Evolutionary conservation across 2,329 filamentous ascomycete genomes (phyloP).

Genomic region (Blastomyces emzantsi): DNA sequence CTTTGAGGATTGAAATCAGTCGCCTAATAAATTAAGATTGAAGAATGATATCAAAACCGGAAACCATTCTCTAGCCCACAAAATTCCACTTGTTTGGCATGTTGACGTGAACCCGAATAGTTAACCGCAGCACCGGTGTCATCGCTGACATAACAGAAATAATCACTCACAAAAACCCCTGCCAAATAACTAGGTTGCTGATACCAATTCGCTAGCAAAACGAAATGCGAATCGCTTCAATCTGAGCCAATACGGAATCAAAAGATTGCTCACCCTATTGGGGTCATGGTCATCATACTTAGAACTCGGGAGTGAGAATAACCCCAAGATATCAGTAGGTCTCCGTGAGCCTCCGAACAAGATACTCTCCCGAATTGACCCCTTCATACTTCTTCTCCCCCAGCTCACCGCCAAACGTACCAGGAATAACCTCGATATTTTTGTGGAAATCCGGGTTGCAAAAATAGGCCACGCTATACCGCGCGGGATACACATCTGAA

Average conservation of each 20-base stretch:
- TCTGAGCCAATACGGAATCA: not conserved
- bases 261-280: not conserved
- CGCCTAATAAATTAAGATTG: no score
- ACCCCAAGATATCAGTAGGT: constrained; percentile 49
- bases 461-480: constrained; percentile 88
- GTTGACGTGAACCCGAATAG: not conserved
- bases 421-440: constrained; percentile 70
- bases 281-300: no score
- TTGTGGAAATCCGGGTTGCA: constrained; percentile 76
- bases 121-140: not conserved
- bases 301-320: not conserved
- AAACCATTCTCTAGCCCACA: no score
- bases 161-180: not conserved
- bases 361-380: constrained; percentile 71
- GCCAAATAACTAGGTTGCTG: not conserved
- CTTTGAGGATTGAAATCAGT: no score
- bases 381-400: constrained; percentile 68
- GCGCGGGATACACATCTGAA: constrained; percentile 55
- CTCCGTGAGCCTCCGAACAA: constrained; percentile 65
- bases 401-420: constrained; percentile 55
- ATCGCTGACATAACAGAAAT: not conserved
- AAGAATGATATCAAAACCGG: no score
- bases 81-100: not conserved
- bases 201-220: not conserved
- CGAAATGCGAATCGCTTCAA: no score